phyloP scores from a whole-genome alignment of 2,329 filamentous ascomycete species.

The Juglanconis oblonga region DNA sequence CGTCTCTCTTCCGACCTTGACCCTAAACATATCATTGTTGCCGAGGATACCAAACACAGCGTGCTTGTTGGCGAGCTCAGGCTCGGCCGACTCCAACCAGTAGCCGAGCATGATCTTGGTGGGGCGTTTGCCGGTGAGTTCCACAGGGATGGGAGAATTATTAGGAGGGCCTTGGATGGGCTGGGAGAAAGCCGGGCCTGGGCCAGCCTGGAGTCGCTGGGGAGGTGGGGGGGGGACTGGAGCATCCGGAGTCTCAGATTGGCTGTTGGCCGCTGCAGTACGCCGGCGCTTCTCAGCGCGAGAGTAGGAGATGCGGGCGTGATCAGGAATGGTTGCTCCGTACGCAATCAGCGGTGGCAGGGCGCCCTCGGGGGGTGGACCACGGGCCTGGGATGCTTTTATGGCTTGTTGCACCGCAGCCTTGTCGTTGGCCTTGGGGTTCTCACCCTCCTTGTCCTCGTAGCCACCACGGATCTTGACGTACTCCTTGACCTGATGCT shows the following conservation, averaged over 20 bases:
- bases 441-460: slow-evolving; percentile 34
- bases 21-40: slow-evolving; percentile 62
- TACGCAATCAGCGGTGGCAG: slow-evolving; percentile 47
- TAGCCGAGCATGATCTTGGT: slow-evolving; percentile 58
- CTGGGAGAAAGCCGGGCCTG: background rate
- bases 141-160: slow-evolving; percentile 29
- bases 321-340: slow-evolving; percentile 46
- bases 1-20: slow-evolving; percentile 59
- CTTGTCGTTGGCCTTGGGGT: slow-evolving; percentile 36
- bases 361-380: slow-evolving; percentile 41
- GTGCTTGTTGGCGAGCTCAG: slow-evolving; percentile 49
- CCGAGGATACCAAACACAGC: slow-evolving; percentile 62
- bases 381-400: slow-evolving; percentile 36
- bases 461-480: slow-evolving; percentile 50
- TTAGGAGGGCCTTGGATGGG: background rate
- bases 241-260: background rate
- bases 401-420: slow-evolving; percentile 47
- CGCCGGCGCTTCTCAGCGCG: slow-evolving; percentile 48
- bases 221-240: background rate
- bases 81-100: slow-evolving; percentile 54
- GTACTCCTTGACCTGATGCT: slow-evolving; percentile 60
- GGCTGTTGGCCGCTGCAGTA: slow-evolving; percentile 26
- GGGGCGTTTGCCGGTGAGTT: slow-evolving; percentile 51
- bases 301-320: slow-evolving; percentile 30
- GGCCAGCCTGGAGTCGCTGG: background rate